phyloP scores from a whole-genome alignment of 352 stramenopile species.

The Thalassiosira exigua region DNA sequence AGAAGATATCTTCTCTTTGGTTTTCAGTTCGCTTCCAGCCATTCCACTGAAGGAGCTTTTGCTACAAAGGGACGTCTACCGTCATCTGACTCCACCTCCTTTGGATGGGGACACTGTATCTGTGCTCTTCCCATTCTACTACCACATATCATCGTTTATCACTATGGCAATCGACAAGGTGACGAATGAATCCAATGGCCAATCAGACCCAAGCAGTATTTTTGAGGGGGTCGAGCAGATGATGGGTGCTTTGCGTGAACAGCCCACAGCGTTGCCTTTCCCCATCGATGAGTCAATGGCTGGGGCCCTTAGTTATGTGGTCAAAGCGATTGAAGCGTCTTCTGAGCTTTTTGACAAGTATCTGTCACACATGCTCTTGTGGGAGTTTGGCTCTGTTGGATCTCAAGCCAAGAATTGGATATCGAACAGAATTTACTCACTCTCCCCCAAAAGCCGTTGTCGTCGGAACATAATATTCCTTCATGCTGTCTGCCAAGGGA shows the following conservation, averaged over 20 bases:
- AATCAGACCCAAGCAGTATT: too few species aligned
- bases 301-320: constrained; percentile 10
- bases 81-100: constrained; percentile 35
- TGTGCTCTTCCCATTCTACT: constrained; percentile 56
- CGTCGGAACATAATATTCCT: constrained; percentile 27
- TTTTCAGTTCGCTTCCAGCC: constrained; percentile 23
- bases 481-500: constrained; percentile 38
- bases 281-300: too few species aligned
- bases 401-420: constrained; percentile 21
- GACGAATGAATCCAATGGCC: too few species aligned
- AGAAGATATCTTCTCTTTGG: constrained; percentile 32
- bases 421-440: constrained; percentile 29
- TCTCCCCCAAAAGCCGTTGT: not conserved
- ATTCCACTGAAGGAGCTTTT: constrained; percentile 44
- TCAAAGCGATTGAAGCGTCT: constrained; percentile 23
- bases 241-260: too few species aligned
- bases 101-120: constrained; percentile 12
- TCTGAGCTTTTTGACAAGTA: constrained; percentile 39
- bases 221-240: too few species aligned
- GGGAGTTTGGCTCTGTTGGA: constrained; percentile 37
- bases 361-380: constrained; percentile 39
- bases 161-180: constrained; percentile 46
- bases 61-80: constrained; percentile 36
- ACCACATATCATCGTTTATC: constrained; percentile 52
- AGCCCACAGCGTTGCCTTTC: too few species aligned